Evolutionary conservation across 2,329 filamentous ascomycete genomes (phyloP).

Genomic region (Sodiomyces alkalinus): DNA sequence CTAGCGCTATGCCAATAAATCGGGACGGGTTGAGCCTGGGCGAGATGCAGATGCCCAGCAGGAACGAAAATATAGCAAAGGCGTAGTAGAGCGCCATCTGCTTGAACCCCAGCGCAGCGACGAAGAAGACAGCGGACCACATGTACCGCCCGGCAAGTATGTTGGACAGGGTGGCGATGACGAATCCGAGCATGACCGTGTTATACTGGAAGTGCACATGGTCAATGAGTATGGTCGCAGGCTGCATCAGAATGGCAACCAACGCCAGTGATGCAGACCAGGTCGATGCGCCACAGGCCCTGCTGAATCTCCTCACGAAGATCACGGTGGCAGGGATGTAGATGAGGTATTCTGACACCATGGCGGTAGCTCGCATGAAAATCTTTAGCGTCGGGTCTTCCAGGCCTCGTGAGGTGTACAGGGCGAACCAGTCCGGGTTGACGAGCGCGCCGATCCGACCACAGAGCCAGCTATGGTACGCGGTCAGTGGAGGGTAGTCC

Average conservation of each 20-base stretch:
- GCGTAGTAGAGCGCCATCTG: conserved; percentile 99
- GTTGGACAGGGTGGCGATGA: conserved; percentile 75
- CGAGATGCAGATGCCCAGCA: conserved; percentile 73
- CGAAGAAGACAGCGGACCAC: conserved; percentile 90
- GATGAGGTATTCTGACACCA: conserved; percentile 79
- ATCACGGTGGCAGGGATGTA: conserved; percentile 77
- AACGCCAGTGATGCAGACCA: conserved; percentile 80
- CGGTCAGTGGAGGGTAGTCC: conserved; percentile 93
- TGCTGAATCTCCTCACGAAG: conserved; percentile 69
- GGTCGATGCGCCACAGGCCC: conserved; percentile 57
- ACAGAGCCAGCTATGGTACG: conserved; percentile 94
- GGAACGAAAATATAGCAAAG: conserved; percentile 79
- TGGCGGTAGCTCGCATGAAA: conserved; percentile 88
- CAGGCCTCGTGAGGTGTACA: conserved; percentile 66
- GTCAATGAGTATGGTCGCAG: conserved; percentile 78
- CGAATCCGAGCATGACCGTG: conserved; percentile 90
- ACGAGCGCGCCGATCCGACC: conserved; percentile 72
- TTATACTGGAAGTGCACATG: conserved; percentile 98
- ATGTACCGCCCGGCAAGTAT: conserved; percentile 72
- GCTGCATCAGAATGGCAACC: conserved; percentile 83
- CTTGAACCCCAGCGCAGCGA: conserved; percentile 89
- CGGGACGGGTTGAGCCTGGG: conserved; percentile 53
- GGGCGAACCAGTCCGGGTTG: conserved; percentile 73
- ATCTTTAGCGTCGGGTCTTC: conserved; percentile 73
- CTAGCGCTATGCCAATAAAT: conserved; percentile 58